A percentile compares a stretch with the other conserved stretches of the same genome.
Evolutionary conservation across 768 basidiomycete genomes (phyloP).

Genomic region (Kwoniella sp.): DNA sequence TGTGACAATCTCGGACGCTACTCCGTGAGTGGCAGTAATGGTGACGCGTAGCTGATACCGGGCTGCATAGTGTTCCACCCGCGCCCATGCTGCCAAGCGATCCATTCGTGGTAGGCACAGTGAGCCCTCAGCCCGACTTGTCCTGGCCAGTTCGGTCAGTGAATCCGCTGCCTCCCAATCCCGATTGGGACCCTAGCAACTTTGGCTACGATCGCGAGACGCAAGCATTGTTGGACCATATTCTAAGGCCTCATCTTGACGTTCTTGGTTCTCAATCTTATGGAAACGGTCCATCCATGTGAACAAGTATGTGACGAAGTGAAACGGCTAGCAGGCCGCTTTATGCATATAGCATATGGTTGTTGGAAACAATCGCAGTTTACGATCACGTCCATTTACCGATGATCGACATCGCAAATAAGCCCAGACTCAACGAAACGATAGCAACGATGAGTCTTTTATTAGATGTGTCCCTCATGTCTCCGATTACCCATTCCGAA

Average conservation of each 20-base stretch:
- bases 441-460: not conserved
- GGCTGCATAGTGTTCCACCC: not conserved
- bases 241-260: conserved; percentile 24
- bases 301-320: not conserved
- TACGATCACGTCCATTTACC: conserved; percentile 15
- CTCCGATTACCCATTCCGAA: conserved; percentile 13
- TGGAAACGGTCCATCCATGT: not conserved
- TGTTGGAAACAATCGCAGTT: no score
- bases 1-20: not conserved
- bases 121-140: not conserved
- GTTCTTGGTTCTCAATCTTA: conserved; percentile 1
- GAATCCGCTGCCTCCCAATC: not conserved
- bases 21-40: not conserved
- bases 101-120: not conserved
- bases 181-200: conserved; percentile 13
- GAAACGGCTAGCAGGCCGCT: no score
- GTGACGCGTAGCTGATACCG: not conserved
- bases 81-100: not conserved
- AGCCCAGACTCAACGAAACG: conserved; percentile 2
- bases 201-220: conserved; percentile 17
- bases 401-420: conserved; percentile 13
- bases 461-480: conserved; percentile 18
- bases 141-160: not conserved
- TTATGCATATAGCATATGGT: not conserved
- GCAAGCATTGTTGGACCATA: conserved; percentile 22